These are phyloP conservation scores for Argentina anserina DNA, from an alignment of 306 rosid genomes.

Conservation along the genomic window DNA sequence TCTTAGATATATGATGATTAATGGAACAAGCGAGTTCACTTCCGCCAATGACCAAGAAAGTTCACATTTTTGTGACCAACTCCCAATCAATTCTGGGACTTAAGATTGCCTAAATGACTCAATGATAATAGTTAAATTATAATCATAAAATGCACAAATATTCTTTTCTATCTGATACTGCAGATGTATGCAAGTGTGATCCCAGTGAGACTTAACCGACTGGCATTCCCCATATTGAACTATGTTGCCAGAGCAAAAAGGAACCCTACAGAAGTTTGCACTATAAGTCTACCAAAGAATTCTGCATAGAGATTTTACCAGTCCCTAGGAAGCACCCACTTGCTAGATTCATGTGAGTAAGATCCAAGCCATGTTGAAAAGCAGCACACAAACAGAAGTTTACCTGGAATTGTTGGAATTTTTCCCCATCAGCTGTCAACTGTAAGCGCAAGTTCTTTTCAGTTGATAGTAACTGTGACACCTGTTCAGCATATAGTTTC, in stretches of 20 bases:
- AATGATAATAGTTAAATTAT: neutral
- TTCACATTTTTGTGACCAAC: neutral
- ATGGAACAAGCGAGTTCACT: neutral
- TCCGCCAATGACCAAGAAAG: neutral
- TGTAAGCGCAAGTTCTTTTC: conserved; percentile 80
- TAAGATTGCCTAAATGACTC: neutral
- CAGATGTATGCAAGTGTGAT: neutral
- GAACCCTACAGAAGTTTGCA: conserved; percentile 7
- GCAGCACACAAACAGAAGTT: conserved; percentile 11
- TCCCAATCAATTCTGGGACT: neutral
- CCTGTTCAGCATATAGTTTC: conserved; percentile 86
- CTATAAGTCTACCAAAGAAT: neutral
- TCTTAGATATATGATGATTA: neutral
- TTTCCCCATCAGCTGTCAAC: conserved; percentile 92
- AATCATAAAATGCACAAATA: neutral
- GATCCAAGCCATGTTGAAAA: conserved; percentile 9
- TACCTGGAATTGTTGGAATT: conserved; percentile 93
- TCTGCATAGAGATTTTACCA: neutral
- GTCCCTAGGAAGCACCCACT: conserved; percentile 12
- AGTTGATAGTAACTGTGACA: conserved; percentile 73
- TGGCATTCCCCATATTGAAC: conserved; percentile 6
- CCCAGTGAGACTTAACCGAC: neutral
- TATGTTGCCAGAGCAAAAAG: neutral
- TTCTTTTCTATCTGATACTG: neutral
- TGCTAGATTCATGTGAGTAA: conserved; percentile 7